A percentile compares a stretch with the other conserved stretches of the same genome.
These are phyloP conservation scores for Colletotrichum acutatum DNA, from an alignment of 2,329 filamentous ascomycete genomes.

Conservation along the genomic window DNA sequence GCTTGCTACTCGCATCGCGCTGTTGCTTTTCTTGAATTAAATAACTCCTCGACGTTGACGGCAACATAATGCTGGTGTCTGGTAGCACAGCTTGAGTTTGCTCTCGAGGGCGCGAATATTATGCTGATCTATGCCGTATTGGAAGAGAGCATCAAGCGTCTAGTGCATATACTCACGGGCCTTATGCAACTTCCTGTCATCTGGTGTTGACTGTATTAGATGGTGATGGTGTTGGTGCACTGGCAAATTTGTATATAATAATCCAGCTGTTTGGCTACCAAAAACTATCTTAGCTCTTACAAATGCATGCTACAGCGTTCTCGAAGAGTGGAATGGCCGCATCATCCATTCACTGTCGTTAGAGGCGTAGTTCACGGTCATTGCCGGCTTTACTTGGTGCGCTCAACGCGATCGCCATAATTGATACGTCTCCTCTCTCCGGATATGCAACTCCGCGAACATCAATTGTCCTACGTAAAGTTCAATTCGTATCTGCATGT, in stretches of 20 bases:
- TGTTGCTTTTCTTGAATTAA: slow-evolving; percentile 15
- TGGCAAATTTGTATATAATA: neutral
- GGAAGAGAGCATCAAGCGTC: no score
- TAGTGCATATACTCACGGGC: neutral
- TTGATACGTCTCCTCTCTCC: neutral
- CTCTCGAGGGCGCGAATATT: no score
- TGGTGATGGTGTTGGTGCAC: neutral
- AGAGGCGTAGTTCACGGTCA: neutral
- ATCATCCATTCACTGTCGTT: neutral
- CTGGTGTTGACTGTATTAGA: neutral
- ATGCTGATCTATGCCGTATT: neutral
- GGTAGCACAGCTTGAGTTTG: neutral
- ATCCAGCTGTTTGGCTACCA: neutral
- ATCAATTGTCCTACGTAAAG: neutral
- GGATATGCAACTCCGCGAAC: neutral
- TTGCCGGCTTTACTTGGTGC: neutral
- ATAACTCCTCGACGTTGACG: neutral
- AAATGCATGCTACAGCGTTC: neutral
- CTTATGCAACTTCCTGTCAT: neutral
- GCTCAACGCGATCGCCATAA: neutral
- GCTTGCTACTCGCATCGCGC: slow-evolving; percentile 2
- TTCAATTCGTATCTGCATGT: neutral
- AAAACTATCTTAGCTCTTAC: neutral
- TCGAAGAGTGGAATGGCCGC: neutral
- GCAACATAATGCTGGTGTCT: neutral